A percentile compares a stretch with the other conserved stretches of the same genome.
Evolutionary conservation across 495 filamentous ascomycete genomes (phyloP).

Genomic region (Annulohypoxylon bovei): DNA sequence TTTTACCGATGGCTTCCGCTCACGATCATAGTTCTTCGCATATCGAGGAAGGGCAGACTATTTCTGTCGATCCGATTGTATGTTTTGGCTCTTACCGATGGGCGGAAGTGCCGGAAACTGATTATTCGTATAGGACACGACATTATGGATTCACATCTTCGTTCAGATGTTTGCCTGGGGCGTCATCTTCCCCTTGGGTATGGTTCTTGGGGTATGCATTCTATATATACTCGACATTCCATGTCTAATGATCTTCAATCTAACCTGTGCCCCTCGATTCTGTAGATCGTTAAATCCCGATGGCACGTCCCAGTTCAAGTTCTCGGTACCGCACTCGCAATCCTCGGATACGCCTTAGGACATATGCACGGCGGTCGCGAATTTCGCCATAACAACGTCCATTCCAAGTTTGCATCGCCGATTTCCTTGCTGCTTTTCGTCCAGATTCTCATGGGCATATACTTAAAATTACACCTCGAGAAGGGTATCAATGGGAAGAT

Average conservation of each 20-base stretch:
- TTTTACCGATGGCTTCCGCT: conserved; percentile 57
- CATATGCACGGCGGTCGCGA: conserved; percentile 89
- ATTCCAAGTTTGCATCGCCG: conserved; percentile 79
- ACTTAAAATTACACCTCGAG: conserved; percentile 88
- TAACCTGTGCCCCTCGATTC: not conserved
- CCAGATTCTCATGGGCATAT: conserved; percentile 84
- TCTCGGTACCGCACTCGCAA: conserved; percentile 75
- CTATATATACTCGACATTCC: not conserved
- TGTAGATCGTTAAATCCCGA: conserved; percentile 83
- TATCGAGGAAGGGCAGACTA: conserved; percentile 76
- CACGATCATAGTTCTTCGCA: conserved; percentile 81
- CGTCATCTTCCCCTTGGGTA: conserved; percentile 89
- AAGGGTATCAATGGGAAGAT: conserved; percentile 83
- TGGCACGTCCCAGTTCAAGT: conserved; percentile 96
- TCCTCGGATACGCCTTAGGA: conserved; percentile 89
- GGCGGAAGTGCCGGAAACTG: conserved; percentile 27
- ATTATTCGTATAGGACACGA: conserved; percentile 69
- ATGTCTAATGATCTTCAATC: not conserved
- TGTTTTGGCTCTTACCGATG: conserved; percentile 42
- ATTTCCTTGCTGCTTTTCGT: conserved; percentile 79
- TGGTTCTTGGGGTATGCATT: conserved; percentile 86
- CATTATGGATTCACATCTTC: conserved; percentile 92
- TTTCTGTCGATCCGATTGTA: conserved; percentile 90
- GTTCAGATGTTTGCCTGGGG: conserved; percentile 90
- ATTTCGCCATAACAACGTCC: conserved; percentile 80